A percentile compares a stretch with the other conserved stretches of the same genome.
phyloP scores from a whole-genome alignment of 176 grass and related monocot genomes.

The Tillandsia fasciculata region DNA sequence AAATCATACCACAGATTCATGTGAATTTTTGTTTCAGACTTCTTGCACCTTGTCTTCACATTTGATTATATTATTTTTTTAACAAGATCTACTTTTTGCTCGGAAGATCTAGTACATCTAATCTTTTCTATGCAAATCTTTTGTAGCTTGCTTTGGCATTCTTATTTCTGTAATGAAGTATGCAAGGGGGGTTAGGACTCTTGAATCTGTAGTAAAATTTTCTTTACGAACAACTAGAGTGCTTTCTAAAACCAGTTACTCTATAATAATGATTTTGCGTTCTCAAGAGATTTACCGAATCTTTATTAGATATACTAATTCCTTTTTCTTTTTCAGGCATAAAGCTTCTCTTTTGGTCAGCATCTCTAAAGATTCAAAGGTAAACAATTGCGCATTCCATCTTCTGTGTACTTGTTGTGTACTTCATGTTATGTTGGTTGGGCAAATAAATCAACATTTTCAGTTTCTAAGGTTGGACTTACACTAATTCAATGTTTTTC shows the following conservation, averaged over 20 bases:
- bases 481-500: neutral
- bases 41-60: neutral
- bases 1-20: conserved; percentile 1
- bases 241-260: neutral
- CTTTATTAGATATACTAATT: too few species aligned
- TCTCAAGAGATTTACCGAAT: too few species aligned
- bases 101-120: neutral
- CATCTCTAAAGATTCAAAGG: conserved; percentile 85
- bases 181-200: neutral
- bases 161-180: neutral
- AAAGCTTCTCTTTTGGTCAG: conserved; percentile 79
- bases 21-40: neutral
- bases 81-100: neutral
- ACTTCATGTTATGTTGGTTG: neutral
- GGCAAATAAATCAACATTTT: neutral
- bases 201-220: neutral
- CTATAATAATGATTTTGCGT: too few species aligned
- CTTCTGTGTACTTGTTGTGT: neutral
- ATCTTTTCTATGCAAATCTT: neutral
- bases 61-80: neutral
- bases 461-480: too few species aligned
- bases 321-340: conserved; percentile 50
- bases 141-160: neutral
- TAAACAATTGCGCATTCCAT: conserved; percentile 14
- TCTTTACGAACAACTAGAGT: neutral